A percentile compares a stretch with the other conserved stretches of the same genome.
Conservation (phyloP, 495 filamentous ascomycete species). For the Xylaria acuta region DNA sequence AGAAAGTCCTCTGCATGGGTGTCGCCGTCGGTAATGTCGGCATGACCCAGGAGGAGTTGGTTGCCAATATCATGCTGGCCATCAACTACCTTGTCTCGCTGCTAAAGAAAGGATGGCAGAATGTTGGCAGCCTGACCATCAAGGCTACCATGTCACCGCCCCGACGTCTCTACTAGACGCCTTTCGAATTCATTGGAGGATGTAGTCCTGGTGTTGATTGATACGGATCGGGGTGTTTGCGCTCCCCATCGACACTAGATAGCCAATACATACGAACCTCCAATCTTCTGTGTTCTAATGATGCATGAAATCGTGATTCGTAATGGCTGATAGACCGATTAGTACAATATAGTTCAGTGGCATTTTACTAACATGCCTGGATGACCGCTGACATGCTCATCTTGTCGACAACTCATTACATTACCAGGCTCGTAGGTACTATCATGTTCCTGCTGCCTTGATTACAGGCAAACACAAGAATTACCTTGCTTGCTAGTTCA, state of each 20-base stretch:
- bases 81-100: slow-evolving; percentile 99
- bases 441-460: not conserved
- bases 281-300: not conserved
- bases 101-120: slow-evolving; percentile 99
- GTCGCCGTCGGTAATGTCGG: slow-evolving; percentile 97
- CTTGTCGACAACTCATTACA: not conserved
- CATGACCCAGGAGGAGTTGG: slow-evolving; percentile 94
- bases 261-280: slow-evolving; percentile 39
- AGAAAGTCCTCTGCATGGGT: slow-evolving; percentile 99
- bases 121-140: slow-evolving; percentile 98
- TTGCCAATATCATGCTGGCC: slow-evolving; percentile 92
- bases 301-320: not conserved
- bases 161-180: slow-evolving; percentile 85
- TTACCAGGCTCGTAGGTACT: not conserved
- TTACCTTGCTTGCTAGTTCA: not conserved
- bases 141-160: slow-evolving; percentile 99
- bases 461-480: not conserved
- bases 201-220: slow-evolving; percentile 35
- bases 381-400: not conserved
- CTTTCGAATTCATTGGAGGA: slow-evolving; percentile 31
- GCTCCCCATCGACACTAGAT: slow-evolving; percentile 30
- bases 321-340: not conserved
- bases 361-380: not conserved
- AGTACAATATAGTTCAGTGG: not conserved
- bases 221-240: slow-evolving; percentile 15